Conservation (phyloP, 768 basidiomycete species). For the Calocera cornea region DNA sequence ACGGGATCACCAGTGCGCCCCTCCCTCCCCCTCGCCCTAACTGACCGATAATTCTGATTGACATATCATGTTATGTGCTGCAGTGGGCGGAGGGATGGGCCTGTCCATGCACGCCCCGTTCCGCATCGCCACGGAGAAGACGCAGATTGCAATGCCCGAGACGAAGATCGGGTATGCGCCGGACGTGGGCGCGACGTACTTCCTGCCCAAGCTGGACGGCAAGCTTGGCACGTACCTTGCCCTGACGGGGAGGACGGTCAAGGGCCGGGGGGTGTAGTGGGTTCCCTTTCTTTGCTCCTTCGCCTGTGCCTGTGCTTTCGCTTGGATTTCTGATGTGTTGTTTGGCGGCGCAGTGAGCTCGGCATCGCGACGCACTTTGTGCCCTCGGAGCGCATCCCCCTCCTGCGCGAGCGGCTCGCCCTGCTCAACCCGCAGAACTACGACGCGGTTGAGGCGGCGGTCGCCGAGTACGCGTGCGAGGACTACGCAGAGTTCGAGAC, state of each 20-base stretch:
- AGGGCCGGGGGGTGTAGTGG: constrained; percentile 76
- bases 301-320: background rate
- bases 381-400: constrained; percentile 57
- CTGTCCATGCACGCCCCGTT: constrained; percentile 73
- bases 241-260: constrained; percentile 58
- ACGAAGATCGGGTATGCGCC: constrained; percentile 82
- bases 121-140: constrained; percentile 87
- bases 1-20: constrained; percentile 78
- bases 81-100: constrained; percentile 95
- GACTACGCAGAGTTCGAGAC: background rate
- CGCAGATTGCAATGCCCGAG: constrained; percentile 91
- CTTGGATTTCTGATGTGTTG: background rate
- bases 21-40: constrained; percentile 8
- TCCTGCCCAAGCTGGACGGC: constrained; percentile 81
- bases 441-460: constrained; percentile 49
- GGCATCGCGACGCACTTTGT: constrained; percentile 93
- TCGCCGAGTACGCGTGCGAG: constrained; percentile 51
- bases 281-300: constrained; percentile 22
- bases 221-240: constrained; percentile 88
- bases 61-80: too few relatives aligned
- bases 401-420: constrained; percentile 54
- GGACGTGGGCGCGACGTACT: constrained; percentile 86
- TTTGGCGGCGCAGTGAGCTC: constrained; percentile 45
- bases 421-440: constrained; percentile 27
- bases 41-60: too few relatives aligned